These are phyloP conservation scores for Liquidambar formosana DNA, from an alignment of 164 flowering plant species.

Conservation along the genomic window DNA sequence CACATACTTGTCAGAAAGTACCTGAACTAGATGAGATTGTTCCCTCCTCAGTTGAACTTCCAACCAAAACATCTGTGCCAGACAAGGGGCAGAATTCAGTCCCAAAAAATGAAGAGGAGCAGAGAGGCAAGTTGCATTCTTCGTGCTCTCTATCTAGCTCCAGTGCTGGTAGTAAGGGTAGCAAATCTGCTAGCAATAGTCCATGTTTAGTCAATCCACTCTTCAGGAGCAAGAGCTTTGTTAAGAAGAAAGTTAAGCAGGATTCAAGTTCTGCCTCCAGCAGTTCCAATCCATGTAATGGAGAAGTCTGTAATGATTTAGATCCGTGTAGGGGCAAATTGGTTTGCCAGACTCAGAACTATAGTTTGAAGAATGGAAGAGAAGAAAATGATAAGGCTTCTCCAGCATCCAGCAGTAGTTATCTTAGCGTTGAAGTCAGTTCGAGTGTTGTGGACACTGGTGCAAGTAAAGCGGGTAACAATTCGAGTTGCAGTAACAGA, in stretches of 20 bases:
- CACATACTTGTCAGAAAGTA: constrained; percentile 12
- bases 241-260: constrained; percentile 25
- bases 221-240: constrained; percentile 25
- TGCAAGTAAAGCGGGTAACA: constrained; percentile 20
- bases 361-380: constrained; percentile 14
- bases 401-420: constrained; percentile 25
- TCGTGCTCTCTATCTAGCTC: constrained; percentile 23
- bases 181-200: constrained; percentile 13
- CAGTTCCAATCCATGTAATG: constrained; percentile 14
- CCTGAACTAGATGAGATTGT: constrained; percentile 20
- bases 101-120: background rate
- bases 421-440: constrained; percentile 27
- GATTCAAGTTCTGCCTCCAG: constrained; percentile 26
- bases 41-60: constrained; percentile 26
- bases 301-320: constrained; percentile 13
- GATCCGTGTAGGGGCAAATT: constrained; percentile 22
- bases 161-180: constrained; percentile 15
- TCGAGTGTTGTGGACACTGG: constrained; percentile 24
- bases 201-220: constrained; percentile 24
- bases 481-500: constrained; percentile 23
- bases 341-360: constrained; percentile 17
- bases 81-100: constrained; percentile 15
- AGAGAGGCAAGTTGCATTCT: constrained; percentile 21
- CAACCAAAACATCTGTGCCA: constrained; percentile 3
- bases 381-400: constrained; percentile 30